Evolutionary conservation across 495 filamentous ascomycete species (phyloP), one percentile per base, ranked within the genome.

Genomic region (Collariella sp.): DNA sequence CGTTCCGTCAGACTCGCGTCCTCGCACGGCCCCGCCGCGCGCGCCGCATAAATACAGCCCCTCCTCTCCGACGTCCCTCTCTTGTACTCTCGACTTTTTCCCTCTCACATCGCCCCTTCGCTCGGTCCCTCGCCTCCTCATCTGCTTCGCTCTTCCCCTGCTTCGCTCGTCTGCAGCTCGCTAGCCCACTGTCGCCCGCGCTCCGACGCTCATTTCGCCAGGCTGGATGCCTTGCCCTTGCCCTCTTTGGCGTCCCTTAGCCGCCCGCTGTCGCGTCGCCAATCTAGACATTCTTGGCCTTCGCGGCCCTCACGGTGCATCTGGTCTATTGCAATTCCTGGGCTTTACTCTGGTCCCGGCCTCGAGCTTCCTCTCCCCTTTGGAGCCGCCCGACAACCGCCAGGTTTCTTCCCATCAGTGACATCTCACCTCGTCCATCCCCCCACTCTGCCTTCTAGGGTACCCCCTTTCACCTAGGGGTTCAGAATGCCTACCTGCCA

Each of bases 131-230:
- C n/a, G 34, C 49, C 49, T 53, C 49, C 38, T 53, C 9, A 46
- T 46, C 44, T 46, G 4, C 24, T 34, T 48, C 18, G 31, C 46
- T 36, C 16, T 24, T 23, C 19, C 46, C 34, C 34, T 38, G 42
- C 1, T 33, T n/a, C 46, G 22, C 33, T 49, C 19, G 19, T 49
- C 31, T 49, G 12, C 10, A 49, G 46, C 34, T n/a, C 11, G 46
- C 46, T 7, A 38, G 33, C 46, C 19, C 19, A 48, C 54, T 58
- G 23, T 39, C 36, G 39, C 44, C 45, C n/a, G 35, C 23, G 44
- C 56, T 54, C 50, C 40, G 50, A 55, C 15, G 9, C 56, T 20
- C 35, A n/a, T 54, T 54, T 58, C 50, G 56, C 56, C 36, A 58
- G 33, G 46, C 46, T 15, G 31, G 55, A 46, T 54, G 36, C 43